phyloP scores from a whole-genome alignment of 352 stramenopile species.

The Phytophthora syringae region DNA sequence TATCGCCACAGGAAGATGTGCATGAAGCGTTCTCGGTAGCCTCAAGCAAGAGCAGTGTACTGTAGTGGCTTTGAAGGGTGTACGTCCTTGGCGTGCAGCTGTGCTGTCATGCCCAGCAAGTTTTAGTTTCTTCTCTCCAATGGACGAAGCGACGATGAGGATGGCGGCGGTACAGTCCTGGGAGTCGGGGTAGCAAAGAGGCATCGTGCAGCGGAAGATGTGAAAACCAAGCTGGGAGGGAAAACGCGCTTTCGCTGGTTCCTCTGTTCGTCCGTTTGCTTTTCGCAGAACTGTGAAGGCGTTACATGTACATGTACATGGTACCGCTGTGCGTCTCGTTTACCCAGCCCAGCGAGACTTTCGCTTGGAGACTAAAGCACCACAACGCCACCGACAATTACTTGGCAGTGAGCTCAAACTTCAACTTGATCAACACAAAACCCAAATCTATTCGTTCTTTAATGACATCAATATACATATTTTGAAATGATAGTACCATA shows the following conservation, averaged over 20 bases:
- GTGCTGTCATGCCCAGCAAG: not conserved
- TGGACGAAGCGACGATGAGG: too few species aligned
- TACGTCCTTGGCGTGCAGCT: not conserved
- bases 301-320: not conserved
- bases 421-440: slow-evolving; percentile 10
- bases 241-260: slow-evolving; percentile 3
- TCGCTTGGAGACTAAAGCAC: too few species aligned
- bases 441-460: not conserved
- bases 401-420: not conserved
- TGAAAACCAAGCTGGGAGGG: slow-evolving; percentile 6
- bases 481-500: not conserved
- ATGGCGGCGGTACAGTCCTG: too few species aligned
- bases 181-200: slow-evolving; percentile 18
- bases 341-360: not conserved
- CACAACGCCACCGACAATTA: not conserved
- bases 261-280: slow-evolving; percentile 3
- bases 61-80: too few species aligned
- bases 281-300: not conserved
- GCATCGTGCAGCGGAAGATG: slow-evolving; percentile 1
- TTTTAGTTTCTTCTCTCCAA: slow-evolving; percentile 2
- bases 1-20: slow-evolving; percentile 2
- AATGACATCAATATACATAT: not conserved
- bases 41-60: not conserved
- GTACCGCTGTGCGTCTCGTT: not conserved
- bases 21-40: not conserved